phyloP scores from a whole-genome alignment of 352 stramenopile genomes.

The Vaucheria bursata region DNA sequence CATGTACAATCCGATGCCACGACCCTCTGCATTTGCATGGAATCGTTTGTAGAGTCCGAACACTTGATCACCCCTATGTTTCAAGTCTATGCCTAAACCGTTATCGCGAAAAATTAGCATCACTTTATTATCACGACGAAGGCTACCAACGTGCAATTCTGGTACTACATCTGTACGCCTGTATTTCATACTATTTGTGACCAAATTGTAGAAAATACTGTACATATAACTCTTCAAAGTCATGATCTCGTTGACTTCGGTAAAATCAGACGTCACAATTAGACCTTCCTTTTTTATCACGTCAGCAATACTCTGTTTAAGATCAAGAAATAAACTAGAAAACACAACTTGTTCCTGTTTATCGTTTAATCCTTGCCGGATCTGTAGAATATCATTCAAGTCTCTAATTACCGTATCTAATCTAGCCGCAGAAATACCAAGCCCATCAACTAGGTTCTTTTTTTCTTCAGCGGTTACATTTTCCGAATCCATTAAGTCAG shows the following conservation, averaged over 20 bases:
- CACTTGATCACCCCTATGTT: neutral
- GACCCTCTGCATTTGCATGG: neutral
- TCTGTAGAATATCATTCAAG: slow-evolving; percentile 1
- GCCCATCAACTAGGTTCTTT: neutral
- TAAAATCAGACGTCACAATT: neutral
- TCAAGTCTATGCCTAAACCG: neutral
- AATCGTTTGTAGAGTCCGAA: neutral
- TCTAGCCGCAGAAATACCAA: neutral
- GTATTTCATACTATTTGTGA: neutral
- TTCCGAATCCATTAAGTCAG: neutral
- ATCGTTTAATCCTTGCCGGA: neutral
- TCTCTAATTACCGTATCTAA: neutral
- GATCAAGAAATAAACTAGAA: neutral
- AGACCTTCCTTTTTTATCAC: neutral
- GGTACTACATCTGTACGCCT: neutral
- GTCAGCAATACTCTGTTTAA: neutral
- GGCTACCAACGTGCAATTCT: neutral
- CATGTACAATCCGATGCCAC: neutral
- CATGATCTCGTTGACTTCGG: neutral
- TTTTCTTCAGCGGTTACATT: neutral
- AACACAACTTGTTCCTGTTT: neutral
- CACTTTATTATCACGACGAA: neutral
- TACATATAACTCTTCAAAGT: neutral
- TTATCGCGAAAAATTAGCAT: neutral
- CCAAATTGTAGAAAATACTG: neutral